phyloP scores from a whole-genome alignment of 2,329 filamentous ascomycete genomes.

The Aspergillus terreus region DNA sequence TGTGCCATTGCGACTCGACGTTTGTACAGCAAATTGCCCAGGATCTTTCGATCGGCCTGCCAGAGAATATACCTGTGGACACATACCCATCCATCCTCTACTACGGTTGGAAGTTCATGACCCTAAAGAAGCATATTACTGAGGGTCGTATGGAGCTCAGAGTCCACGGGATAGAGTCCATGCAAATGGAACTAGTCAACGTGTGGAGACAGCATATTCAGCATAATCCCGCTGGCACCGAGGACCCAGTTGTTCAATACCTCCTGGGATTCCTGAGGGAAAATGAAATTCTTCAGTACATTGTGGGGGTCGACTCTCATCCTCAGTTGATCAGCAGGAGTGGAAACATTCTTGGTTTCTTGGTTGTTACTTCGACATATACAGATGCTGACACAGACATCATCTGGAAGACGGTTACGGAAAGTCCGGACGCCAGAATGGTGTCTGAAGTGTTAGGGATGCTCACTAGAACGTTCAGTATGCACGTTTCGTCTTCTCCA shows the following conservation, averaged over 20 bases:
- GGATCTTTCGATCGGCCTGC: slow-evolving; percentile 33
- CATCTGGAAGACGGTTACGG: slow-evolving; percentile 78
- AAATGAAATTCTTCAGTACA: slow-evolving; percentile 75
- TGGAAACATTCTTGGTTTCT: slow-evolving; percentile 79
- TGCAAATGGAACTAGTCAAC: slow-evolving; percentile 67
- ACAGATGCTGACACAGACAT: slow-evolving; percentile 67
- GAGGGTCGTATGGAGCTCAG: slow-evolving; percentile 89
- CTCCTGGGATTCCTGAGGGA: slow-evolving; percentile 66
- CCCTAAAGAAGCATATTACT: slow-evolving; percentile 68
- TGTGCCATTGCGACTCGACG: slow-evolving; percentile 27
- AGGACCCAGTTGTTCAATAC: slow-evolving; percentile 59
- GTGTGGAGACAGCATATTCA: slow-evolving; percentile 62
- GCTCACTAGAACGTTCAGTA: slow-evolving; percentile 48
- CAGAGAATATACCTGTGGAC: slow-evolving; percentile 21
- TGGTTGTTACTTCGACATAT: slow-evolving; percentile 75
- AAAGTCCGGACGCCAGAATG: slow-evolving; percentile 80
- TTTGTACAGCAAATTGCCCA: slow-evolving; percentile 32
- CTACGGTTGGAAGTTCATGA: slow-evolving; percentile 64
- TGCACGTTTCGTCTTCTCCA: slow-evolving; percentile 40
- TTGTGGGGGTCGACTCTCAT: slow-evolving; percentile 86
- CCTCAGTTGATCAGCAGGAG: slow-evolving; percentile 81
- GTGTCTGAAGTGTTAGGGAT: slow-evolving; percentile 74
- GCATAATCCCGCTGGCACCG: slow-evolving; percentile 34
- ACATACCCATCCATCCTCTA: slow-evolving; percentile 34
- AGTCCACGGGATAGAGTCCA: slow-evolving; percentile 69